Base-by-base conservation (phyloP, 108 stramenopile genomes). In the Skeletonema marinoi region DNA sequence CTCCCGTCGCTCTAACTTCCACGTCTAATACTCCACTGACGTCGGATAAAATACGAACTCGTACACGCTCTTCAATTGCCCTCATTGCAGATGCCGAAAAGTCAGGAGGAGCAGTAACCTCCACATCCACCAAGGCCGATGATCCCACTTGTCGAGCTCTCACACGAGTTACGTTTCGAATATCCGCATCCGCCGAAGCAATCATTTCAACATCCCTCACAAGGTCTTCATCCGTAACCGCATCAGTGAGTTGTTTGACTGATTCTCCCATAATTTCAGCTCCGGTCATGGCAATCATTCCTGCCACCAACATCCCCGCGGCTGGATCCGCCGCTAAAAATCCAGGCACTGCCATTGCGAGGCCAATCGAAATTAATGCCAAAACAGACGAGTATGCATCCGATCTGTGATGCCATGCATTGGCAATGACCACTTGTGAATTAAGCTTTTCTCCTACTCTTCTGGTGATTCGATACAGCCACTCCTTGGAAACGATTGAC, bases 331-430 rank as follows among this genome's bases (percentile, higher is more conserved):
- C 92, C 33, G 88, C 87, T 21, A 85, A 41, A 56, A 93, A 72
- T 3, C 88, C 88, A 14, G 87, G 87, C 42, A 91, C 83, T 31
- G 74, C 54, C 83, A 94, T 91, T 21, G 98, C 97, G 56, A 93
- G 86, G 0, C 84, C 90, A 71, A 99, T 96, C 38, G 88, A 89
- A 3, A 94, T 66, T 54, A 98, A 75, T 14, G 98, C 97, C 73
- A 98, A 77, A 17, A 99, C 82, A 17, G 90, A 92, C 13, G 95
- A 96, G 59, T 98, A 95, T 0, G 98, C 98, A 82, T 99, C 98
- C 35, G 90, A 90, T 6, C 98, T 88, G 87, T 98, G 97, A 81
- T 99, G 98, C 98, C 97, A 98, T 2, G 98, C 98, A 86, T 99
- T 99, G 59, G 98, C 97, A 67, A 98, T 89, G 32, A 99, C 92